Percentiles rank a stretch among this genome's conserved stretches.
Conservation (phyloP, 805 yeast genomes). For the Wickerhamiella domercqiae region DNA sequence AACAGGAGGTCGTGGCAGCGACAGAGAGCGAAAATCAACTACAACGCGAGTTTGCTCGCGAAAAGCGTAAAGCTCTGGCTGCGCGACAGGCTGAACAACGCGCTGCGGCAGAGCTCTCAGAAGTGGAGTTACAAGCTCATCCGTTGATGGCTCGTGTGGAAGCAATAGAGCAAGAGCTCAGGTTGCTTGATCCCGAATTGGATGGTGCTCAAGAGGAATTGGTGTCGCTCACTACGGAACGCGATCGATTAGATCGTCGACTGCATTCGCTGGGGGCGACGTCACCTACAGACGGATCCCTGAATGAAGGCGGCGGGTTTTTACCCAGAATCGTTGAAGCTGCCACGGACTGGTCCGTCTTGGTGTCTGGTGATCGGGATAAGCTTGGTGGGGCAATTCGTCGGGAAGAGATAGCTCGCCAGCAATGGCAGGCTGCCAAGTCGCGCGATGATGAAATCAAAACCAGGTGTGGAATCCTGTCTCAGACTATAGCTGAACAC, state of each 20-base stretch:
- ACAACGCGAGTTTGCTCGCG: constrained; percentile 10
- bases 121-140: constrained; percentile 5
- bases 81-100: constrained; percentile 11
- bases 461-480: background rate
- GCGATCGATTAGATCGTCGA: background rate
- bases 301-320: background rate
- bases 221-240: constrained; percentile 2
- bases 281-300: background rate
- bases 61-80: constrained; percentile 8
- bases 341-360: constrained; percentile 5
- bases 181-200: constrained; percentile 10
- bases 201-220: constrained; percentile 18
- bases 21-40: background rate
- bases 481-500: background rate
- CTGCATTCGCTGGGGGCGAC: background rate
- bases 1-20: constrained; percentile 6
- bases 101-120: constrained; percentile 6
- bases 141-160: constrained; percentile 8
- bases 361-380: constrained; percentile 8
- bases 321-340: constrained; percentile 4
- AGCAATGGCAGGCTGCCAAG: background rate
- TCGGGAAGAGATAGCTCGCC: background rate
- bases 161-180: constrained; percentile 9
- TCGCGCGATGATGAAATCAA: background rate
- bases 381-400: constrained; percentile 12